Evolutionary conservation across 2,329 filamentous ascomycete genomes (phyloP).

Genomic region (Clonostachys chloroleuca): DNA sequence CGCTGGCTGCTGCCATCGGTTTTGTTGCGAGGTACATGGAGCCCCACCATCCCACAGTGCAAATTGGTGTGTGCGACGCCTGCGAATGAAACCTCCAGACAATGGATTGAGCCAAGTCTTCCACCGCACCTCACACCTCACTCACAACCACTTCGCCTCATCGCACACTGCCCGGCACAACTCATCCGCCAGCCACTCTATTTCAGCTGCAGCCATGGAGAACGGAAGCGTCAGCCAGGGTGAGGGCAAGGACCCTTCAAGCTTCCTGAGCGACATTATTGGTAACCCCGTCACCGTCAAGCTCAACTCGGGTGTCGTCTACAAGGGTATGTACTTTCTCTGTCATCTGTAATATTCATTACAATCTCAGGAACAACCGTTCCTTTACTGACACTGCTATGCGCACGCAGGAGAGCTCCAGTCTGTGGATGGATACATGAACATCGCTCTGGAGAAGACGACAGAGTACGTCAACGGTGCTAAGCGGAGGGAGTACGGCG

Average conservation of each 20-base stretch:
- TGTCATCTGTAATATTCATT: not conserved
- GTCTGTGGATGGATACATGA: slow-evolving; percentile 99
- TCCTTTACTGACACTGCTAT: not conserved
- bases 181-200: not conserved
- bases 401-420: slow-evolving; percentile 74
- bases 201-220: slow-evolving; percentile 54
- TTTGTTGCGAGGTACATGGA: too few species aligned
- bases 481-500: slow-evolving; percentile 79
- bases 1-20: too few species aligned
- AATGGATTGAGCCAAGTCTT: slow-evolving; percentile 6
- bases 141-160: not conserved
- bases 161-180: slow-evolving; percentile 1
- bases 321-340: slow-evolving; percentile 66
- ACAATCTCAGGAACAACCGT: not conserved
- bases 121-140: slow-evolving; percentile 4
- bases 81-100: not conserved
- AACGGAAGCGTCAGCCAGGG: slow-evolving; percentile 59
- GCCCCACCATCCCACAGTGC: too few species aligned
- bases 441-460: slow-evolving; percentile 95
- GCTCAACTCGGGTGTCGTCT: slow-evolving; percentile 96
- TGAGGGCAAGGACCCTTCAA: slow-evolving; percentile 87
- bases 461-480: slow-evolving; percentile 86
- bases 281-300: slow-evolving; percentile 93
- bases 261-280: slow-evolving; percentile 91
- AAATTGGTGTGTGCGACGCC: too few species aligned